Evolutionary conservation across 768 basidiomycete species (phyloP).

Genomic region (Leccinum disarticulatum): DNA sequence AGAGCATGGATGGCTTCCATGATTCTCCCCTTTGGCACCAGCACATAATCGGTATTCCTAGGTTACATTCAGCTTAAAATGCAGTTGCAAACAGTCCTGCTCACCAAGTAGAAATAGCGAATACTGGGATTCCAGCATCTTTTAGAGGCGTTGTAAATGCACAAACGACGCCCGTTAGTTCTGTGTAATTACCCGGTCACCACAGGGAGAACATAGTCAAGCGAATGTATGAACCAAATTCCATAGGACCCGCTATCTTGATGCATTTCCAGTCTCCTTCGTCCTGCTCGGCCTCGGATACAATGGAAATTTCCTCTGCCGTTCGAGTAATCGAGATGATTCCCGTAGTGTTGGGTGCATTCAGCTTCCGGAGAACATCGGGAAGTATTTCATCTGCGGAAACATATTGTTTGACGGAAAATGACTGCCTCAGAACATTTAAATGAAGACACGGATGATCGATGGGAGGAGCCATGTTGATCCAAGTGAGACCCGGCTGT

Average conservation of each 20-base stretch:
- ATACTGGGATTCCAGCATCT: slow-evolving; percentile 51
- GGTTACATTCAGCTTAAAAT: background rate
- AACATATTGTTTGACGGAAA: slow-evolving; percentile 45
- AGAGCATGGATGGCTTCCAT: slow-evolving; percentile 43
- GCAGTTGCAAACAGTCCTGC: slow-evolving; percentile 7
- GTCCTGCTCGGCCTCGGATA: slow-evolving; percentile 43
- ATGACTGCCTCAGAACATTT: slow-evolving; percentile 42
- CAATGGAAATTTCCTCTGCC: slow-evolving; percentile 59
- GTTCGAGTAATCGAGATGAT: slow-evolving; percentile 61
- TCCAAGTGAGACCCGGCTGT: background rate
- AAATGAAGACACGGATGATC: slow-evolving; percentile 48
- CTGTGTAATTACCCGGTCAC: slow-evolving; percentile 31
- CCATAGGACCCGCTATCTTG: slow-evolving; percentile 66
- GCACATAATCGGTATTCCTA: slow-evolving; percentile 69
- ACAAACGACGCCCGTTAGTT: slow-evolving; percentile 55
- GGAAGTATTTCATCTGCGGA: slow-evolving; percentile 35
- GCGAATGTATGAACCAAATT: slow-evolving; percentile 45
- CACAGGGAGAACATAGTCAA: background rate
- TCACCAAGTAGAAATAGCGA: slow-evolving; percentile 65
- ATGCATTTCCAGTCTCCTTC: slow-evolving; percentile 56
- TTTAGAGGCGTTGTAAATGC: slow-evolving; percentile 55
- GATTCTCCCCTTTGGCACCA: slow-evolving; percentile 49
- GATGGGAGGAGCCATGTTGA: slow-evolving; percentile 43
- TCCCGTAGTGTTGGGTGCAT: slow-evolving; percentile 29
- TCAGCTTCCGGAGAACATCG: slow-evolving; percentile 25